Conservation (phyloP, 2,329 filamentous ascomycete species). For the Diaporthe destruens region DNA sequence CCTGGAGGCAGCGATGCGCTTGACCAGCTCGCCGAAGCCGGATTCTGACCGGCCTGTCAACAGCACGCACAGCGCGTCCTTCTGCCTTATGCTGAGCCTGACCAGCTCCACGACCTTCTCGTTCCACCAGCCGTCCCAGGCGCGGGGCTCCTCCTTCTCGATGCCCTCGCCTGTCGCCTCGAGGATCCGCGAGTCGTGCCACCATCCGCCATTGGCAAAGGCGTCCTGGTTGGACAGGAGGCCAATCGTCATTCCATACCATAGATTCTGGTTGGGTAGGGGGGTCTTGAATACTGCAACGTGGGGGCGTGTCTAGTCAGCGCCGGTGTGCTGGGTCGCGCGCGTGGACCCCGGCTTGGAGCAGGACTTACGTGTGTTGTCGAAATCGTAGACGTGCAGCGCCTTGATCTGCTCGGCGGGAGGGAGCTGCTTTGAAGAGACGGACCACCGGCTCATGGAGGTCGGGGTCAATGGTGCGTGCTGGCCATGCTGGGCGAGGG, state of each 20-base stretch:
- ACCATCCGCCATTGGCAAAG: slow-evolving; percentile 92
- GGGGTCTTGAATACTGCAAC: slow-evolving; percentile 87
- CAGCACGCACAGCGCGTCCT: slow-evolving; percentile 86
- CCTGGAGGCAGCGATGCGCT: slow-evolving; percentile 82
- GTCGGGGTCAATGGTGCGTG: slow-evolving; percentile 40
- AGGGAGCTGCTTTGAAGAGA: slow-evolving; percentile 40
- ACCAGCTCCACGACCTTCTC: slow-evolving; percentile 88
- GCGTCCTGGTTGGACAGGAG: slow-evolving; percentile 80
- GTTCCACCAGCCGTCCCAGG: slow-evolving; percentile 97
- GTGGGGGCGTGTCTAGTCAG: slow-evolving; percentile 41
- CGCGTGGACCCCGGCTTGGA: slow-evolving; percentile 9
- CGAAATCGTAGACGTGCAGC: slow-evolving; percentile 97
- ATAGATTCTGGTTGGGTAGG: slow-evolving; percentile 88
- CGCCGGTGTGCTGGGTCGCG: slow-evolving; percentile 38
- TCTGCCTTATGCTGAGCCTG: slow-evolving; percentile 82
- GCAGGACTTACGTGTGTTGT: slow-evolving; percentile 82
- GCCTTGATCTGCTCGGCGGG: slow-evolving; percentile 75
- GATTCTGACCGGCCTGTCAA: slow-evolving; percentile 87
- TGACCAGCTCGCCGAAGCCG: slow-evolving; percentile 82
- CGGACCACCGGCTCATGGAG: slow-evolving; percentile 42
- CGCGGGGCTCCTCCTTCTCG: slow-evolving; percentile 83
- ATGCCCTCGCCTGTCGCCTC: slow-evolving; percentile 86
- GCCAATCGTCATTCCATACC: slow-evolving; percentile 83
- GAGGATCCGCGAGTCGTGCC: slow-evolving; percentile 92
- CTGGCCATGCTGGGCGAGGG: slow-evolving; percentile 35